phyloP scores from a whole-genome alignment of 1,284 basidiomycete genomes.

The Quambalaria eucalypti region DNA sequence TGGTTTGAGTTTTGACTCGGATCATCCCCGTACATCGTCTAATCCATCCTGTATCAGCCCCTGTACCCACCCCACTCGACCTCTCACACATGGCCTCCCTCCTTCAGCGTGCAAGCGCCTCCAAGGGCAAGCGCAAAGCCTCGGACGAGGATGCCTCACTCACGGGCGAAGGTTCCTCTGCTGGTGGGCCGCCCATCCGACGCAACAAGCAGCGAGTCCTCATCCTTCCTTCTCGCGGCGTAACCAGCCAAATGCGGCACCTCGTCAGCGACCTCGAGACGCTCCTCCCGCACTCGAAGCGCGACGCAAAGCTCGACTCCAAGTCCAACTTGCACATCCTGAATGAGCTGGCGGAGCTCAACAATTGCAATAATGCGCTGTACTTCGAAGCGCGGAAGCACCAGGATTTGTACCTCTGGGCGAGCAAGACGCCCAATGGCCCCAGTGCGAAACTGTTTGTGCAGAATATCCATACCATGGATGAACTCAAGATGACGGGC shows the following conservation, averaged over 20 bases:
- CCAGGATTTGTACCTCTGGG: constrained; percentile 95
- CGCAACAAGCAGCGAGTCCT: constrained; percentile 62
- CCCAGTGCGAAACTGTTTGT: constrained; percentile 95
- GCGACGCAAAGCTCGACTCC: constrained; percentile 67
- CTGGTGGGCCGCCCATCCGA: constrained; percentile 5
- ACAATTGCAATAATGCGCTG: constrained; percentile 94
- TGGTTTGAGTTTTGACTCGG: no score
- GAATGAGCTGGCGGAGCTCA: constrained; percentile 91
- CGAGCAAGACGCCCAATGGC: constrained; percentile 91
- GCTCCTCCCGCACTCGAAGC: constrained; percentile 89
- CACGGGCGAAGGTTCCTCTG: no score
- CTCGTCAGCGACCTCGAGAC: constrained; percentile 89
- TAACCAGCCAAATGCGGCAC: constrained; percentile 94
- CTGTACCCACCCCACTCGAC: no score
- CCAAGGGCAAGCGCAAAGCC: constrained; percentile 9
- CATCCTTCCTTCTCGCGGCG: constrained; percentile 81
- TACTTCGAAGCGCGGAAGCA: constrained; percentile 88
- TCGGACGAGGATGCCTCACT: constrained; percentile 1
- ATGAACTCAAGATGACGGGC: constrained; percentile 98
- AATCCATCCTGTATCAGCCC: no score
- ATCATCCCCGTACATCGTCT: no score
- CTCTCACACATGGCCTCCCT: no score
- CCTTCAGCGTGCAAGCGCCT: no score
- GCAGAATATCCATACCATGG: constrained; percentile 98
- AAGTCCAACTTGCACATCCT: constrained; percentile 89